Evolutionary conservation across 805 yeast genomes (phyloP), one percentile per base, ranked within the genome.

Genomic region (Limtongia smithiae): DNA sequence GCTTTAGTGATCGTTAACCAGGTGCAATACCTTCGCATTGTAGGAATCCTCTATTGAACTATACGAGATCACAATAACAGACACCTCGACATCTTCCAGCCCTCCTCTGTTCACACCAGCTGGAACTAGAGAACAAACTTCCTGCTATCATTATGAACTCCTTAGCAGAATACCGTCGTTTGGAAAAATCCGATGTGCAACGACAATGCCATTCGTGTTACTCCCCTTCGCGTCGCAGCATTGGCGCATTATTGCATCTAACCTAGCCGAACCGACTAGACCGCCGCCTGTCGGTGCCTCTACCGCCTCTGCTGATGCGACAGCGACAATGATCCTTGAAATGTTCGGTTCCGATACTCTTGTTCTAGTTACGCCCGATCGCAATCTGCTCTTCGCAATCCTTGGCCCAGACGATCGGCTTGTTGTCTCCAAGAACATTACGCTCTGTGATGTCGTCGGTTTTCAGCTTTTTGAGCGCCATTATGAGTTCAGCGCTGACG

Each of bases 1-100:
- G n/a, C 8, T 11, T 21, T 24, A 37, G 7, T 27, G 27, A 12
- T 33, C 7, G 31, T 4, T 30, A n/a, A n/a, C n/a, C n/a, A n/a
- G n/a, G n/a, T n/a, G n/a, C n/a, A n/a, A n/a, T n/a, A n/a, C n/a
- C n/a, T n/a, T n/a, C n/a, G n/a, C n/a, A n/a, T n/a, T n/a, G 11
- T 21, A 51, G 56, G 57, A 52, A 25, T 40, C 50, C 24, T 44
- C 51, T 4, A 41, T 52, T 24, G 57, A 52, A 30, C 37, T 52
- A 32, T 41, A 46, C 32, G 21, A 4, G 3, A 20, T 15, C 14
- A n/a, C n/a, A n/a, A n/a, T n/a, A n/a, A n/a, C n/a, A n/a, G n/a
- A n/a, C n/a, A n/a, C n/a, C n/a, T n/a, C n/a, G n/a, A n/a, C n/a
- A n/a, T n/a, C n/a, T n/a, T n/a, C n/a, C n/a, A n/a, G n/a, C n/a